Base-by-base conservation (phyloP, 257 asterid genomes). In the Solanum pimpinellifolium region DNA sequence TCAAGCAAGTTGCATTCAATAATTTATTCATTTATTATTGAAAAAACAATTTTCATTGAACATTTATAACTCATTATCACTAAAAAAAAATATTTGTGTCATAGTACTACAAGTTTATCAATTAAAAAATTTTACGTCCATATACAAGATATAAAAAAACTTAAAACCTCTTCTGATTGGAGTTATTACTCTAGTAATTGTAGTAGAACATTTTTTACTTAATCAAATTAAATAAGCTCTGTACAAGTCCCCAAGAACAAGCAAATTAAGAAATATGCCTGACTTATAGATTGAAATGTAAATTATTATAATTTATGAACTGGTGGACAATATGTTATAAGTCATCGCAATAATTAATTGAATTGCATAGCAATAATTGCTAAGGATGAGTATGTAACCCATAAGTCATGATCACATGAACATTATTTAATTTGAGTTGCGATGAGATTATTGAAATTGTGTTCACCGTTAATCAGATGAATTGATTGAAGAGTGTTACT, bases 401-500 rank as follows among this genome's bases (percentile, higher is more conserved):
- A 29, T 47, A 80, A 46, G 85, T 78, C 84, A 77, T n/a, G 15
- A n/a, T 75, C 59, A 75, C 23, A 1, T 41, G 11, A 68, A 68
- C 11, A 56, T 18, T 2, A 65, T 9, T 9, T 13, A 5, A 65
- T 9, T 9, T 27, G 5, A 13, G 4, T 68, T 68, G 37, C 31
- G 0, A 14, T 12, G 3, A 7, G 10, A 27, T 27, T 0, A 13
- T 27, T 12, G 0, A 25, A 0, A 27, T 68, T 6, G 5, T 14
- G 29, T 13, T 12, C 16, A 25, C 9, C 0, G 4, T 66, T 66
- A 13, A 14, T 27, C 2, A 6, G 4, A 65, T 23, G 0, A n/a
- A 23, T 65, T 0, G 2, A 0, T 37, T 5, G 39, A 6, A 37
- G 39, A 11, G 8, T n/a, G 4, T 0, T 62, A 5, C 5, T 5